Percentiles rank a stretch among this genome's conserved stretches.
These are phyloP conservation scores for Diaporthe sp. DNA, from an alignment of 2,329 filamentous ascomycete genomes.

Conservation along the genomic window DNA sequence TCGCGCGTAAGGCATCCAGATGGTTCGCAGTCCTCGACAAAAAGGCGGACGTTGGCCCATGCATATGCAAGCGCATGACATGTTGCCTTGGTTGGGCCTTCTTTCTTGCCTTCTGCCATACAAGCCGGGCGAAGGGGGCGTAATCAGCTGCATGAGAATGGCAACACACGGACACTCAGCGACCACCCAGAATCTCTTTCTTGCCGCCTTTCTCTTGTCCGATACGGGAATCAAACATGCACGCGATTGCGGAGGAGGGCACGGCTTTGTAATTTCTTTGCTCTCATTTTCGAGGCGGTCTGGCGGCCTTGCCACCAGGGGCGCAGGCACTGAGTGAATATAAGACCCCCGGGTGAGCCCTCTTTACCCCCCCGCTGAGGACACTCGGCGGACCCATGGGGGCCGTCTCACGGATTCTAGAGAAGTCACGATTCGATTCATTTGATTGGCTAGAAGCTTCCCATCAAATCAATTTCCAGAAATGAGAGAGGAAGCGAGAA, in stretches of 20 bases:
- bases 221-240: background rate
- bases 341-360: background rate
- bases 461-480: background rate
- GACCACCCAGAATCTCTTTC: background rate
- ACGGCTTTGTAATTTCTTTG: background rate
- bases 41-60: slow-evolving; percentile 5
- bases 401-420: slow-evolving; percentile 13
- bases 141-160: slow-evolving; percentile 4
- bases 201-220: background rate
- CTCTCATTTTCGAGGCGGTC: background rate
- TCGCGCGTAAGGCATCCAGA: slow-evolving; percentile 12
- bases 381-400: background rate
- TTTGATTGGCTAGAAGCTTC: slow-evolving; percentile 12
- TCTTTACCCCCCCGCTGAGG: background rate
- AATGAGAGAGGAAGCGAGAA: background rate
- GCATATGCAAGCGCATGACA: slow-evolving; percentile 9
- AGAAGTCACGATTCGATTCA: background rate
- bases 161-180: background rate
- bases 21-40: slow-evolving; percentile 12
- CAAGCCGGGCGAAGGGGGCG: slow-evolving; percentile 9
- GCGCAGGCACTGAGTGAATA: background rate
- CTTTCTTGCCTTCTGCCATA: background rate
- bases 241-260: background rate
- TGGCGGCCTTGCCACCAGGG: background rate
- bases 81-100: background rate